These are phyloP conservation scores for Penicillium mononematosum DNA, from an alignment of 495 filamentous ascomycete species.

Conservation along the genomic window DNA sequence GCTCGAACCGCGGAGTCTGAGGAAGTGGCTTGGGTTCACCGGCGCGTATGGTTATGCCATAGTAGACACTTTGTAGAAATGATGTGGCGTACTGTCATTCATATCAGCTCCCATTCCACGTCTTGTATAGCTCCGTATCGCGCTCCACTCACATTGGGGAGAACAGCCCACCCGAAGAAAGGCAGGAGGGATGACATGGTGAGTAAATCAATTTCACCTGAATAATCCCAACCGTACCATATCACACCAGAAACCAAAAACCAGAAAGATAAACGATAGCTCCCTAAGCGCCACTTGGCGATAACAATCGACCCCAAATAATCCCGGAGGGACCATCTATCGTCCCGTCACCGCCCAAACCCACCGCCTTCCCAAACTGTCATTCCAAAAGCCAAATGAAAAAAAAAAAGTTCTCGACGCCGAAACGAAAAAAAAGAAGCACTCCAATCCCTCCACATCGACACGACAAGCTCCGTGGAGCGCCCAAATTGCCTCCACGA, in stretches of 20 bases:
- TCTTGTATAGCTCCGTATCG: neutral
- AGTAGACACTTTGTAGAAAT: conserved; percentile 78
- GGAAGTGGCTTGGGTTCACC: conserved; percentile 80
- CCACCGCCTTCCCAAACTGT: conserved; percentile 34
- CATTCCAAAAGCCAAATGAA: conserved; percentile 26
- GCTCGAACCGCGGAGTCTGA: conserved; percentile 62
- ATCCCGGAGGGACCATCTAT: conserved; percentile 10
- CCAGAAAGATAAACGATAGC: neutral
- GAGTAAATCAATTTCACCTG: conserved; percentile 16
- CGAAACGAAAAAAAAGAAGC: conserved; percentile 9
- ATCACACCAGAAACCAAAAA: neutral
- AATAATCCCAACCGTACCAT: neutral
- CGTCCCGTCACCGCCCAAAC: conserved; percentile 29
- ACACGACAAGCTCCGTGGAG: conserved; percentile 23
- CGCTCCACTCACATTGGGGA: conserved; percentile 62
- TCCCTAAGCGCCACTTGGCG: conserved; percentile 2
- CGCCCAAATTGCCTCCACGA: conserved; percentile 31
- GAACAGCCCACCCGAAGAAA: conserved; percentile 74
- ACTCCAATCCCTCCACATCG: conserved; percentile 19
- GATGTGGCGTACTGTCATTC: conserved; percentile 66
- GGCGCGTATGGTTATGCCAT: conserved; percentile 85
- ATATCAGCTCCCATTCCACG: neutral
- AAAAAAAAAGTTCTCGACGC: conserved; percentile 38
- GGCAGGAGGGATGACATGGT: conserved; percentile 59
- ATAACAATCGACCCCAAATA: conserved; percentile 10